Base-by-base conservation (phyloP, 192 early-diverging fungal species). In the Coemansia sp. region DNA sequence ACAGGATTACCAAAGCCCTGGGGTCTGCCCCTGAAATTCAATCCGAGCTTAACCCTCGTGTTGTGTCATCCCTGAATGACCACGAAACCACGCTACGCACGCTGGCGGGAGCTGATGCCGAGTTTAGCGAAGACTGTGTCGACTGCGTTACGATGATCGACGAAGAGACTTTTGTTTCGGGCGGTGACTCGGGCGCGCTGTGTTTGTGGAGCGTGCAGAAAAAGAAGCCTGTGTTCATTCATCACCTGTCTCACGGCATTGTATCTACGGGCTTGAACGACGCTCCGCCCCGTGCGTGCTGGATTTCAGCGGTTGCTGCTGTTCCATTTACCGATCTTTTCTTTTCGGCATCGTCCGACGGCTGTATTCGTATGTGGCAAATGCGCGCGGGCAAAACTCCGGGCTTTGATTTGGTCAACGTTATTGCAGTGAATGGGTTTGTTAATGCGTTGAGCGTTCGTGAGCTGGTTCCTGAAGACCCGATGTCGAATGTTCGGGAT, bases 111-210 rank as follows among this genome's bases (percentile, higher is more conserved):
- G 37, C 53, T 17, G 58, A 66, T 12, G 46, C 48, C 18, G 61
- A 69, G 59, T 70, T 74, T 3, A 17, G 31, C 52, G 89, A 92
- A 54, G 88, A 89, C 5, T 86, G 85, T 9, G 58, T 96, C 44
- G 97, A 99, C 72, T 88, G 83, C 25, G 83, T 98, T 20, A 90
- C 90, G 18, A 86, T 96, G 87, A 77, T 99, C 44, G 94, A 97
- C 71, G 97, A 99, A 70, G 89, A 93, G 50, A 84, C 85, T 38
- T 99, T 92, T 84, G 79, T 99, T 20, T 94, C 85, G 12, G 97
- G 96, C 49, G 88, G 90, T 38, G 96, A 99, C 75, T 67, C 67
- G 38, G 91, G 95, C 11, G 85, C 90, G 0, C 87, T 99, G 47
- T 97, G 92, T 25, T 80, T 99, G 63, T 99, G 97, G 97, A 91